These are phyloP conservation scores for Ascochyta rabiei DNA, from an alignment of 2,329 filamentous ascomycete species.

Conservation along the genomic window DNA sequence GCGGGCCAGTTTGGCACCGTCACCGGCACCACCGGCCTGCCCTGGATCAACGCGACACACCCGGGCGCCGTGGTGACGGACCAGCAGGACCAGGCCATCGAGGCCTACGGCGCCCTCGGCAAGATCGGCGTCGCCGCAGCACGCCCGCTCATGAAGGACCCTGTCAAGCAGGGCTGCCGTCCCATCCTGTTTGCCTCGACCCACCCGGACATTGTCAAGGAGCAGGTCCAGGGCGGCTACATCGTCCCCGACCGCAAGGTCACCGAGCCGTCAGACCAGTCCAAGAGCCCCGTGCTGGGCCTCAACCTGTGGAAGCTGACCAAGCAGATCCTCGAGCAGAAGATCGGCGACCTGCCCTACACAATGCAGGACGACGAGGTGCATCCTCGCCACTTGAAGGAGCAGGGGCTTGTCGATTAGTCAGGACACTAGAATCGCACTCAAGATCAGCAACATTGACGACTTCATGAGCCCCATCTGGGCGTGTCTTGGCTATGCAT, in stretches of 20 bases:
- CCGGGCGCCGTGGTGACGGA: slow-evolving; percentile 57
- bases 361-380: slow-evolving; percentile 30
- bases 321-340: slow-evolving; percentile 52
- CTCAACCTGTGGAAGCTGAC: slow-evolving; percentile 56
- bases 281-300: slow-evolving; percentile 51
- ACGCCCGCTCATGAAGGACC: slow-evolving; percentile 58
- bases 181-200: slow-evolving; percentile 57
- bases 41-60: slow-evolving; percentile 58
- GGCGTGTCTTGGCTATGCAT: background rate
- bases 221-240: slow-evolving; percentile 56
- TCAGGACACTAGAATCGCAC: background rate
- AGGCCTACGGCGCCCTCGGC: slow-evolving; percentile 57
- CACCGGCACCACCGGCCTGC: slow-evolving; percentile 45
- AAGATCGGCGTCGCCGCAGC: slow-evolving; percentile 53
- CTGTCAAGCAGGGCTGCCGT: slow-evolving; percentile 55
- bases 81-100: slow-evolving; percentile 56
- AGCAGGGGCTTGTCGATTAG: slow-evolving; percentile 3
- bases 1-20: slow-evolving; percentile 36
- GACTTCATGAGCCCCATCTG: background rate
- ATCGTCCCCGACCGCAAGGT: slow-evolving; percentile 58
- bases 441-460: too few relatives aligned
- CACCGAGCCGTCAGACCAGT: slow-evolving; percentile 51
- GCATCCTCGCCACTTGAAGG: background rate
- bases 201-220: slow-evolving; percentile 50
- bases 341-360: slow-evolving; percentile 43